phyloP scores from a whole-genome alignment of 176 grass and related monocot species.

The Eremochloa ophiuroides region DNA sequence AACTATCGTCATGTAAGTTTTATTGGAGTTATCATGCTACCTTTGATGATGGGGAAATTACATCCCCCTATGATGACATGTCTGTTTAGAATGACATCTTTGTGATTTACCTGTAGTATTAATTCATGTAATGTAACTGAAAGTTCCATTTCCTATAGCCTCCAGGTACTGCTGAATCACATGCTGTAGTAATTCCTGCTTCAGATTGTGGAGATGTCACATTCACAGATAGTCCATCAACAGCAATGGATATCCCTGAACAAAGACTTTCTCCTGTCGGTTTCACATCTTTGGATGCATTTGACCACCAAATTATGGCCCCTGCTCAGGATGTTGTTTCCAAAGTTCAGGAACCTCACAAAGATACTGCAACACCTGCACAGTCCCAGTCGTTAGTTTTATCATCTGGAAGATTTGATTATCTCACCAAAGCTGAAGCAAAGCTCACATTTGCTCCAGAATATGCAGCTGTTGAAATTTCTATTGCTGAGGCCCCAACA shows the following conservation, averaged over 20 bases:
- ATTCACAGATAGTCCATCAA: conserved; percentile 63
- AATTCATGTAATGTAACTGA: conserved; percentile 21
- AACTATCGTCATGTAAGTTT: background rate
- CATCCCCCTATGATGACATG: background rate
- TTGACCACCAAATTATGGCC: conserved; percentile 47
- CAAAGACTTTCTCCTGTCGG: conserved; percentile 70
- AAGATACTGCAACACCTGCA: conserved; percentile 50
- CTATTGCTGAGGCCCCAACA: conserved; percentile 27
- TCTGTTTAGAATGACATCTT: conserved; percentile 8
- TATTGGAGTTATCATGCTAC: background rate
- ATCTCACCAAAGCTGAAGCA: conserved; percentile 85
- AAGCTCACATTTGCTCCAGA: conserved; percentile 92
- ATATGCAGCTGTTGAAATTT: conserved; percentile 81
- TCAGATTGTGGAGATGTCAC: conserved; percentile 61
- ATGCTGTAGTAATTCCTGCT: conserved; percentile 45
- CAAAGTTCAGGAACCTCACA: conserved; percentile 51
- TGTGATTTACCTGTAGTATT: conserved; percentile 15
- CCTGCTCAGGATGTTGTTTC: conserved; percentile 62
- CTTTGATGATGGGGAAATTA: background rate
- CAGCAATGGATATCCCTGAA: conserved; percentile 70
- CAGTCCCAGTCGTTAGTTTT: conserved; percentile 34
- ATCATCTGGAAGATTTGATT: conserved; percentile 66
- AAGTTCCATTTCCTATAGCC: conserved; percentile 50
- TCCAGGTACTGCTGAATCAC: conserved; percentile 88
- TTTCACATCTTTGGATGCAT: conserved; percentile 69